Evolutionary conservation across 495 filamentous ascomycete species (phyloP), one percentile per base, ranked within the genome.

Genomic region (Lophiotrema nucula): DNA sequence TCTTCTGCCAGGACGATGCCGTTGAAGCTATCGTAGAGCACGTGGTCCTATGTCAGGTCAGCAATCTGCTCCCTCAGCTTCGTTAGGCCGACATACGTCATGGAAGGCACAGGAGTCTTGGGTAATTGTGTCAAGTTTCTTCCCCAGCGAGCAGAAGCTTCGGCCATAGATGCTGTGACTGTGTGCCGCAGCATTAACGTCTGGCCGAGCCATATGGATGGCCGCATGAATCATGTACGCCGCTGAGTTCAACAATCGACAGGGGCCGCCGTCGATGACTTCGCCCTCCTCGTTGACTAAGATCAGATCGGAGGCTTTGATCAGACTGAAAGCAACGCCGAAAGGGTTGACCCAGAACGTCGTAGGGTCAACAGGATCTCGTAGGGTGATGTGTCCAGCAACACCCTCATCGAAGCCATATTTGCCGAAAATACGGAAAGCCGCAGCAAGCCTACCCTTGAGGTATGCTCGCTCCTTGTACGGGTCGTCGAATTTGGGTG

Each of bases 281-380:
- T 83, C 70, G 2, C 87, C 88, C 0, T 72, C 63, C 43, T 84
- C 75, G 62, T 86, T 74, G 28, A 92, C 87, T 28, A 78, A 81
- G 58, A 92, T 88, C 25, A 92, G 76, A 65, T 90, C 86, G 10
- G 80, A 84, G 25, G 78, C 78, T 51, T 81, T 87, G 46, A 92
- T 87, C 51, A 84, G 69, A 19, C 79, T 81, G 71, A 89, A 91
- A 0, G 84, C 78, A 10, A 83, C 77, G 26, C 88, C 88, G 62
- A 90, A 88, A 0, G 88, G 88, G 58, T 91, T 91, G 19, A 91
- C 88, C 88, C 87, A 90, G 75, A 90, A 90, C 2, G 79, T 81
- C 5, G 68, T 65, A 0, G 84, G 82, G 31, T 88, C 83, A 12
- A 89, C 79, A 10, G 87, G 87, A 65, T 89, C 87, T 71, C 77